These are phyloP conservation scores for Solanum hybrid DNA, from an alignment of 305 asterid genomes.

Conservation along the genomic window DNA sequence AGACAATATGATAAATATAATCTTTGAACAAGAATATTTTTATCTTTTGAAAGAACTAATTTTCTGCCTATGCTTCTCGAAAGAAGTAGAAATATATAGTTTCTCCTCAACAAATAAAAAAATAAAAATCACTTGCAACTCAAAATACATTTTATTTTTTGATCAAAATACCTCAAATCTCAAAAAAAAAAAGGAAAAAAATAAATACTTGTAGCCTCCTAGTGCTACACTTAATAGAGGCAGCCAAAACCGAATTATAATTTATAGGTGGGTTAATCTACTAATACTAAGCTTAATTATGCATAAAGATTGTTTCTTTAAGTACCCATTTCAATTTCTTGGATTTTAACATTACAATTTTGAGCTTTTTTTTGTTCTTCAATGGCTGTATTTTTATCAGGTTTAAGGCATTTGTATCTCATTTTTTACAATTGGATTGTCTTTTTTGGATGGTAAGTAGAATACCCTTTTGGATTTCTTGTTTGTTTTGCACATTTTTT, in stretches of 20 bases:
- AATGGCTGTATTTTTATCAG: constrained; percentile 46
- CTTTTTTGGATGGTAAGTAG: constrained; percentile 52
- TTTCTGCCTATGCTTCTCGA: too few species aligned
- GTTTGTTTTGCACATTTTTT: not conserved
- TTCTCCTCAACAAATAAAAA: too few species aligned
- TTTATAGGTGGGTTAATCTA: not conserved
- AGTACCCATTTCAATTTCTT: not conserved
- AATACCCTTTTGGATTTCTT: not conserved
- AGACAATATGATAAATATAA: too few species aligned
- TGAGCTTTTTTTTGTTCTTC: not conserved
- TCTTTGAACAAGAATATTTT: too few species aligned
- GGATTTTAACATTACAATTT: not conserved
- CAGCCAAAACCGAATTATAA: not conserved
- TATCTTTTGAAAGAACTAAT: too few species aligned
- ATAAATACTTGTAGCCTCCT: too few species aligned
- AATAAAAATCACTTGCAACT: too few species aligned
- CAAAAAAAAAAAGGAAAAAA: too few species aligned
- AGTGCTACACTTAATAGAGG: not conserved
- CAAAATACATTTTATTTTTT: too few species aligned
- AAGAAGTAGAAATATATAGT: too few species aligned
- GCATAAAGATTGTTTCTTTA: not conserved
- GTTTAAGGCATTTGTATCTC: constrained; percentile 54
- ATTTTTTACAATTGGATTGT: constrained; percentile 61
- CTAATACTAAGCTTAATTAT: not conserved
- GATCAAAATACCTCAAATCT: too few species aligned